These are phyloP conservation scores for Pilatotrama ljubarskyi DNA, from an alignment of 768 basidiomycete genomes.

Conservation along the genomic window DNA sequence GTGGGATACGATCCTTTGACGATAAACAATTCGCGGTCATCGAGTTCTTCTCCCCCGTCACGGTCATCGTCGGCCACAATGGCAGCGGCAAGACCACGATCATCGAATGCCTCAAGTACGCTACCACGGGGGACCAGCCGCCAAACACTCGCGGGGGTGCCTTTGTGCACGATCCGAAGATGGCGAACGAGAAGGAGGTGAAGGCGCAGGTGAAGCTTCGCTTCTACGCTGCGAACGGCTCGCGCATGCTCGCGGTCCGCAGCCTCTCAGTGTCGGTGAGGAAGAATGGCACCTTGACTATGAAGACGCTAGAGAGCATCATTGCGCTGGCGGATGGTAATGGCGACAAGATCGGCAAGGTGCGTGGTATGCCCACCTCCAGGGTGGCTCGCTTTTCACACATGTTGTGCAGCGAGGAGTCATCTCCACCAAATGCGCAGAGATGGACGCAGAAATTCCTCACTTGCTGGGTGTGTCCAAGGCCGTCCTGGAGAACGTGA, in stretches of 20 bases:
- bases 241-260: constrained; percentile 85
- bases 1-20: constrained; percentile 94
- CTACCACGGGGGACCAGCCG: constrained; percentile 96
- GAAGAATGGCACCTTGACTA: constrained; percentile 83
- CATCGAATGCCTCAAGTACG: constrained; percentile 99
- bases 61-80: constrained; percentile 98
- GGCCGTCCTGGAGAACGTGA: constrained; percentile 98
- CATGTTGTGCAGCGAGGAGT: constrained; percentile 59
- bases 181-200: constrained; percentile 99
- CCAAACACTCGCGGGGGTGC: constrained; percentile 98
- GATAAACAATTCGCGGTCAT: constrained; percentile 92
- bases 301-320: constrained; percentile 97
- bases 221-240: constrained; percentile 88
- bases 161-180: constrained; percentile 98
- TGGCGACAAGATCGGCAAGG: constrained; percentile 74
- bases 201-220: constrained; percentile 97
- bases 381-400: not conserved
- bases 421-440: constrained; percentile 97
- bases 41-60: constrained; percentile 96
- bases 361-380: constrained; percentile 35
- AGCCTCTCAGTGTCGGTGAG: constrained; percentile 92
- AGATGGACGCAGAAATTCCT: constrained; percentile 94
- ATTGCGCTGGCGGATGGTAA: constrained; percentile 71
- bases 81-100: constrained; percentile 99
- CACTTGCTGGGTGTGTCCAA: constrained; percentile 93